Evolutionary conservation across 164 flowering plant species (phyloP), one percentile per base, ranked within the genome.

Genomic region (Aristolochia contorta): DNA sequence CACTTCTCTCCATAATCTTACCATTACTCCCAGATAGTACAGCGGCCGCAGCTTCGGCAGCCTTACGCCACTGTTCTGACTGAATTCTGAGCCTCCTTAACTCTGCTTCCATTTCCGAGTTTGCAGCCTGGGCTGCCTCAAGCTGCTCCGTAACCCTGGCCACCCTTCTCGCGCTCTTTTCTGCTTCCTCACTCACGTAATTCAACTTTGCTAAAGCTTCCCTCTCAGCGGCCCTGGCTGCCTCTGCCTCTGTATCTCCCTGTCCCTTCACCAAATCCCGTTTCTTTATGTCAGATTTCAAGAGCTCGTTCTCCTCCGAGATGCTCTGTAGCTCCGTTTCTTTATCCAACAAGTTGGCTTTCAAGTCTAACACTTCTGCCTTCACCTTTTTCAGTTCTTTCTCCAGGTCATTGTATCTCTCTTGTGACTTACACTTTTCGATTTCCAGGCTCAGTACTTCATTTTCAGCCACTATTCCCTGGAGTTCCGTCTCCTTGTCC

Each of bases 21-120:
- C 89, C 97, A 47, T 84, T 84, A 46, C 72, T 75, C 3, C n/a
- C 50, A 9, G 91, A 79, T 64, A 94, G 78, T 75, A 89, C 84
- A 21, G 99, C 75, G 8, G 96, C 90, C 23, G 99, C 97, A 8
- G 94, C 88, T 70, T 94, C 99, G 0, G 99, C 99, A 19, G 99
- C 99, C 70, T 94, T 94, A 72, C 97, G 83, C 97, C 97, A 94
- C 68, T 94, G 99, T 25, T 89, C 91, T 6, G 95, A 81, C 71
- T 91, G 97, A 63, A 94, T 96, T 65, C 82, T 86, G 1, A 94
- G 70, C 77, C 77, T 85, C 68, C 87, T 84, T 60, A 94, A 60
- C 77, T 94, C 99, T 0, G 82, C 80, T 56, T 91, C 97, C 87
- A 91, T 74, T 58, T 85, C 97, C 4, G 79, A 49, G 59, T 80